These are phyloP conservation scores for Kodamaea sp. DNA, from an alignment of 1,139 yeast genomes.

Conservation along the genomic window DNA sequence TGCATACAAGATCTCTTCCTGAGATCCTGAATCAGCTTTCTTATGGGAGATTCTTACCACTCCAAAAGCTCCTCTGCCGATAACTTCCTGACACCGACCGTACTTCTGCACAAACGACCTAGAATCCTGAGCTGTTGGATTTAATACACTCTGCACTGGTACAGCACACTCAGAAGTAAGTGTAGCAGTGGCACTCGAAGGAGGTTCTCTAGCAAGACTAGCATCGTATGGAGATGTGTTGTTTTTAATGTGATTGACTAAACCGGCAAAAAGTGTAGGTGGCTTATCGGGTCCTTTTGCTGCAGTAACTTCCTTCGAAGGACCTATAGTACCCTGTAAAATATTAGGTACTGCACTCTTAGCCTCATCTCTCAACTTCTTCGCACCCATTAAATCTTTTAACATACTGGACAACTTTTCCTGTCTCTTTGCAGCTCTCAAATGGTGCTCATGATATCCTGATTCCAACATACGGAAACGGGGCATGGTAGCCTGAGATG, in stretches of 20 bases:
- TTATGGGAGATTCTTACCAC: slow-evolving; percentile 50
- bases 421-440: slow-evolving; percentile 78
- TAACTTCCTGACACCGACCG: slow-evolving; percentile 52
- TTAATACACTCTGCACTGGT: background rate
- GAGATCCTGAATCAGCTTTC: slow-evolving; percentile 18
- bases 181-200: background rate
- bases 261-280: slow-evolving; percentile 80
- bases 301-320: slow-evolving; percentile 11
- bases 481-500: slow-evolving; percentile 23
- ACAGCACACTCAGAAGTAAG: background rate
- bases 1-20: slow-evolving; percentile 44
- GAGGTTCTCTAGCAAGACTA: slow-evolving; percentile 1
- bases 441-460: slow-evolving; percentile 77
- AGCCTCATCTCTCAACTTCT: slow-evolving; percentile 78
- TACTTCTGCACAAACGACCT: slow-evolving; percentile 50
- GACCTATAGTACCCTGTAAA: slow-evolving; percentile 18
- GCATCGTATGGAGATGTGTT: slow-evolving; percentile 29
- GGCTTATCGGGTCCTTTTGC: slow-evolving; percentile 39
- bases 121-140: slow-evolving; percentile 24
- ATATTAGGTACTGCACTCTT: slow-evolving; percentile 80
- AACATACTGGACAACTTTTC: slow-evolving; percentile 87
- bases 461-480: slow-evolving; percentile 59
- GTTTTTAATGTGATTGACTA: slow-evolving; percentile 65
- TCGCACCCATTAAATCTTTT: slow-evolving; percentile 80
- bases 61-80: slow-evolving; percentile 51